These are phyloP conservation scores for Suillus brevipes DNA, from an alignment of 768 basidiomycete species.

Conservation along the genomic window DNA sequence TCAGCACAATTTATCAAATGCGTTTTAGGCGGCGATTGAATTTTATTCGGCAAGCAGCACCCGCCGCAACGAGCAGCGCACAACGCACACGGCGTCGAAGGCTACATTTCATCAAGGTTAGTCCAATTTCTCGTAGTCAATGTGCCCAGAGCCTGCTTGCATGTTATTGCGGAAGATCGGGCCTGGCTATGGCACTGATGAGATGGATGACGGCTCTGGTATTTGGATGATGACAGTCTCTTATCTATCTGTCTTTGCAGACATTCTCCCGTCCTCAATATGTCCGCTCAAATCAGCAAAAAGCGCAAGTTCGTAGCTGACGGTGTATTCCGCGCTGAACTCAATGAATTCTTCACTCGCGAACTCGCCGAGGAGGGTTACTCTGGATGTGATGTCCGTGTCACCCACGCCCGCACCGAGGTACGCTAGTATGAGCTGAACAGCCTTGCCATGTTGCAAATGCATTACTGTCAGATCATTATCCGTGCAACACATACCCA, in stretches of 20 bases:
- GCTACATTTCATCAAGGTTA: slow-evolving; percentile 9
- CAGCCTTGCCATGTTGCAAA: slow-evolving; percentile 4
- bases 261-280: slow-evolving; percentile 40
- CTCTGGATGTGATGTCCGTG: slow-evolving; percentile 99
- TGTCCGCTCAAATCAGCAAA: slow-evolving; percentile 92
- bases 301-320: slow-evolving; percentile 99
- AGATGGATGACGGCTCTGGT: slow-evolving; percentile 8
- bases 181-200: neutral
- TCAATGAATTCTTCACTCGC: slow-evolving; percentile 98
- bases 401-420: slow-evolving; percentile 98
- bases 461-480: slow-evolving; percentile 68
- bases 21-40: slow-evolving; percentile 26
- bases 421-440: slow-evolving; percentile 38
- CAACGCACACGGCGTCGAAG: slow-evolving; percentile 9
- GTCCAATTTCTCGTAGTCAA: slow-evolving; percentile 3
- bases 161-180: neutral
- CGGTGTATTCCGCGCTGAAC: slow-evolving; percentile 98
- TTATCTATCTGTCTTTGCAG: slow-evolving; percentile 9
- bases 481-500: slow-evolving; percentile 99
- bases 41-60: slow-evolving; percentile 6
- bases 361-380: slow-evolving; percentile 99
- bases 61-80: slow-evolving; percentile 3
- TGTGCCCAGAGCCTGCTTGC: neutral
- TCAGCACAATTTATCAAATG: neutral
- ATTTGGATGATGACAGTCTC: slow-evolving; percentile 10